phyloP scores from a whole-genome alignment of 345 rosid species.

The Laguncularia racemosa region DNA sequence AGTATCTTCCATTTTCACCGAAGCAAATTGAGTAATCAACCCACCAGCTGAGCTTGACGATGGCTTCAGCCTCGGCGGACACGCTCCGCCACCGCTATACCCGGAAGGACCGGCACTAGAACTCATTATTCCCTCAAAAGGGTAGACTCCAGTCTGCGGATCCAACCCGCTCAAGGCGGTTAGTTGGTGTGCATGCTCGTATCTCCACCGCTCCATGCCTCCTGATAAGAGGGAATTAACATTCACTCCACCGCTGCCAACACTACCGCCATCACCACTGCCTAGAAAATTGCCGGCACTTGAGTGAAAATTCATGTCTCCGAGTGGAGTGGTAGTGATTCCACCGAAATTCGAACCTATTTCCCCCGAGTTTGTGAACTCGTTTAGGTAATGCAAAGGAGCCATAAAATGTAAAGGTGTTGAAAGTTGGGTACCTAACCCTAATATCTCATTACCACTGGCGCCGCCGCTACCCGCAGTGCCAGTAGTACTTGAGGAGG shows the following conservation, averaged over 20 bases:
- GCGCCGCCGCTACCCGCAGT: conserved; percentile 1
- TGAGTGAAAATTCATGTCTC: conserved; percentile 34
- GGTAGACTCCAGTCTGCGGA: conserved; percentile 31
- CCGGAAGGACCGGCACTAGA: conserved; percentile 20
- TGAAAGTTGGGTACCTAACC: conserved; percentile 35
- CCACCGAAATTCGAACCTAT: conserved; percentile 38
- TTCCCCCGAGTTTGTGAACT: conserved; percentile 22
- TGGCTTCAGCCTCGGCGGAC: conserved; percentile 32
- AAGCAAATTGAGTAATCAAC: conserved; percentile 24
- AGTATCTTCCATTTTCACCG: conserved; percentile 61
- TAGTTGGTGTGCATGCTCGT: conserved; percentile 40
- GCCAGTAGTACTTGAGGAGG: no score
- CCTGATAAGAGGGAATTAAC: conserved; percentile 28
- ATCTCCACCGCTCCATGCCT: conserved; percentile 50
- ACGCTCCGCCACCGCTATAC: conserved; percentile 1
- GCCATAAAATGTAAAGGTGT: conserved; percentile 36
- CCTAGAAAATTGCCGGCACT: no score
- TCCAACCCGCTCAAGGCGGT: conserved; percentile 46
- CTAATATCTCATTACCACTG: conserved; percentile 24
- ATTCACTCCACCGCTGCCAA: conserved; percentile 8
- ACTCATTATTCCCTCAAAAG: conserved; percentile 27
- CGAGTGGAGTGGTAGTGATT: conserved; percentile 14
- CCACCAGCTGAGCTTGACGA: conserved; percentile 11
- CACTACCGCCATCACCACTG: conserved; percentile 2
- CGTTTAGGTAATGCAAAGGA: conserved; percentile 40